phyloP scores from a whole-genome alignment of 1,139 yeast species.

The Meyerozyma guilliermondii region DNA sequence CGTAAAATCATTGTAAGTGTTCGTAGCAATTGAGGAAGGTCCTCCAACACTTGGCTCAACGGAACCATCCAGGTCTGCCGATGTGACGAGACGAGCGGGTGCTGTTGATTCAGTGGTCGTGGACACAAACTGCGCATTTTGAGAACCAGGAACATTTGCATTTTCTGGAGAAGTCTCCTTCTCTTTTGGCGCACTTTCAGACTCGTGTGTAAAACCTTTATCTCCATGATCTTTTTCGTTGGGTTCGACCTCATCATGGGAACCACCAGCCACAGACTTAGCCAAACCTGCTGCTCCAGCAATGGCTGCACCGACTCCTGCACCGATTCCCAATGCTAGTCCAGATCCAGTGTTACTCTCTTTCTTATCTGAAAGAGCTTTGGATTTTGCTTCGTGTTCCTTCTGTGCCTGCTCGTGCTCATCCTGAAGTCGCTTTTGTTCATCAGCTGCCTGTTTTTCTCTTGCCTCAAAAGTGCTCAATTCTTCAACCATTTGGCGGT shows the following conservation, averaged over 20 bases:
- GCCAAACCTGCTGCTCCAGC: constrained; percentile 15
- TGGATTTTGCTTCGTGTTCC: constrained; percentile 33
- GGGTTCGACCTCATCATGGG: not conserved
- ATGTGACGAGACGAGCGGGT: not conserved
- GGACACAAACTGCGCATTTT: not conserved
- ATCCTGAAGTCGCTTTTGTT: constrained; percentile 10
- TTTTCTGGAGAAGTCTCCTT: not conserved
- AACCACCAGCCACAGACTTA: not conserved
- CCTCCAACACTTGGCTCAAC: not conserved
- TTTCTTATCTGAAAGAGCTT: constrained; percentile 17
- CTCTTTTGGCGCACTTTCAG: constrained; percentile 7
- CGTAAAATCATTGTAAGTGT: constrained; percentile 32
- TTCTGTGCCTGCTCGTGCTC: constrained; percentile 9
- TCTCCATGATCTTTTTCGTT: constrained; percentile 5
- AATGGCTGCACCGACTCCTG: constrained; percentile 20
- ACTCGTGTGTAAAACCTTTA: constrained; percentile 5
- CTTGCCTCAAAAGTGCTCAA: constrained; percentile 8
- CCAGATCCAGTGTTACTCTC: constrained; percentile 19
- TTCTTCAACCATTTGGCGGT: constrained; percentile 18
- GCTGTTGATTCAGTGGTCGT: not conserved
- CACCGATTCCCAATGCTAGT: constrained; percentile 20
- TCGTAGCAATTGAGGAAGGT: constrained; percentile 33
- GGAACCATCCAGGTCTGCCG: not conserved
- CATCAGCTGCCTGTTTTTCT: constrained; percentile 16
- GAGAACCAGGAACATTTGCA: not conserved